A percentile compares a stretch with the other conserved stretches of the same genome.
These are phyloP conservation scores for Lipomyces japonicus DNA, from an alignment of 805 yeast genomes.

Conservation along the genomic window DNA sequence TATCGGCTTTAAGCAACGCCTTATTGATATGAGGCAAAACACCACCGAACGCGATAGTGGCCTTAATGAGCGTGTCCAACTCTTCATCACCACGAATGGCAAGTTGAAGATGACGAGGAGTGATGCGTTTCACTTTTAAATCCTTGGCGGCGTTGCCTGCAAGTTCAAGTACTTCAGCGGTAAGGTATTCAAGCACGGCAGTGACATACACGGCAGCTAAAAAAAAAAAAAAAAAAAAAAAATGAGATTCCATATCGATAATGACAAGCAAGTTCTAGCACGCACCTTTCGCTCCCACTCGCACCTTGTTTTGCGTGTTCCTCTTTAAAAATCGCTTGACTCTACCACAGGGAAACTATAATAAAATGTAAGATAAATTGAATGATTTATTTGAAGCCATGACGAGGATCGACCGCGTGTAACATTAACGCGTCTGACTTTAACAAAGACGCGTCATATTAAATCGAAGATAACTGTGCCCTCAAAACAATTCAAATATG, in stretches of 20 bases:
- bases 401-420: too few species aligned
- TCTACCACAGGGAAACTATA: constrained; percentile 99
- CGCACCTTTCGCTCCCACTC: constrained; percentile 71
- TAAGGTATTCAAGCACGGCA: constrained; percentile 92
- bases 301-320: constrained; percentile 76
- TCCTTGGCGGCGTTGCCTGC: constrained; percentile 99
- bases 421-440: too few species aligned
- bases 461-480: too few species aligned
- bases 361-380: too few species aligned
- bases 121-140: constrained; percentile 90
- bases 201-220: constrained; percentile 89
- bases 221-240: background rate
- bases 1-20: constrained; percentile 21
- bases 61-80: constrained; percentile 86
- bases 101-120: constrained; percentile 93
- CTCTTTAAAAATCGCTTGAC: constrained; percentile 92
- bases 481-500: too few species aligned
- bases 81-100: constrained; percentile 99
- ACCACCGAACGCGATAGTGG: constrained; percentile 98
- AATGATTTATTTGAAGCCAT: too few species aligned
- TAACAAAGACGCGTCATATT: too few species aligned
- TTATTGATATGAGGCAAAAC: constrained; percentile 91
- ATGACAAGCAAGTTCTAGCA: background rate
- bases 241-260: background rate
- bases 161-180: constrained; percentile 96